Base-by-base conservation (phyloP, 1,284 basidiomycete species). In the Pholiota adiposa region DNA sequence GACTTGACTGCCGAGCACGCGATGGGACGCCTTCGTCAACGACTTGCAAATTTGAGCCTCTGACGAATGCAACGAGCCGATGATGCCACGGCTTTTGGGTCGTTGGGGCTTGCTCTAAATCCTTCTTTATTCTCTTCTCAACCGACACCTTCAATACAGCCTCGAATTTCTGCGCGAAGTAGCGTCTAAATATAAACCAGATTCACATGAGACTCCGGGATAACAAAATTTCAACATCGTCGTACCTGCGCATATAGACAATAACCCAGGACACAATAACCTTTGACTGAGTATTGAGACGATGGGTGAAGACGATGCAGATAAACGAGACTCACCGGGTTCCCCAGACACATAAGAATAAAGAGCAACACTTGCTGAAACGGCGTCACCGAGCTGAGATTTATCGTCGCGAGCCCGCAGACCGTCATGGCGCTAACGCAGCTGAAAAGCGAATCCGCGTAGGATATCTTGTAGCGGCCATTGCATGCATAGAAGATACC, bases 331-430 rank as follows among this genome's bases (percentile, higher is more conserved):
- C 88, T 68, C 64, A 92, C 89, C 36, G 88, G 89, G 64, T 80
- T 89, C 6, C 90, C 90, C 27, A 89, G 65, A 64, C 83, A 86
- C 88, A 92, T 89, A 69, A 86, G 85, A 19, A 90, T 69, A 71
- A 90, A 89, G 53, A 94, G 69, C 21, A 95, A 79, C 16, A 77
- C 78, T 77, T 95, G 93, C 70, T 95, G 93, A 78, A 87, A 92
- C 49, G 76, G 75, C 1, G 92, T 94, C 67, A 92, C 75, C 46
- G 79, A 77, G 69, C 89, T 92, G 67, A 94, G 73, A 72, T 94
- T 86, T 65, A 93, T 77, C 4, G 91, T 88, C 43, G 83, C 81
- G 25, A 95, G 78, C 12, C 93, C 92, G 66, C 90, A 92, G 59
- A 93, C 89, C 3, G 88, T 87, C 79, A 93, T 87, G 8, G 90